Evolutionary conservation across 2,329 filamentous ascomycete genomes (phyloP).

Genomic region (Aplosporella prunicola): DNA sequence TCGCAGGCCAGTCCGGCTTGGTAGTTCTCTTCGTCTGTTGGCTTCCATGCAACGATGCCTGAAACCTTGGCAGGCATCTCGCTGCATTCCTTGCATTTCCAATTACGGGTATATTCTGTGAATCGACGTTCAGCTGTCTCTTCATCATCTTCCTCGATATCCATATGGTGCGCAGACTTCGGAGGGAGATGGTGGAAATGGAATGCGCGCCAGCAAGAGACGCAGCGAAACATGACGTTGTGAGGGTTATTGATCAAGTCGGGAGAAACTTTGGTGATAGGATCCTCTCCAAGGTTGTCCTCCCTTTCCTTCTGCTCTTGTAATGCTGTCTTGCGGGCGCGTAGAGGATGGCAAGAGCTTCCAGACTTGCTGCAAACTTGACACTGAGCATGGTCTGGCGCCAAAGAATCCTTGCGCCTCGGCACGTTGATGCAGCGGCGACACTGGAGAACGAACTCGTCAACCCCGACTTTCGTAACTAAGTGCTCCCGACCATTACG

Average conservation of each 20-base stretch:
- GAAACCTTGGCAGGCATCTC: conserved; percentile 58
- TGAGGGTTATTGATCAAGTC: conserved; percentile 63
- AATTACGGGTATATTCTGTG: conserved; percentile 62
- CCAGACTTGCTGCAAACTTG: conserved; percentile 59
- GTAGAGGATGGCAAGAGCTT: conserved; percentile 63
- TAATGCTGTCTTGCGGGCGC: conserved; percentile 58
- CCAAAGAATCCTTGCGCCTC: conserved; percentile 56
- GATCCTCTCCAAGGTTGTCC: conserved; percentile 71
- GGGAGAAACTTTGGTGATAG: conserved; percentile 54
- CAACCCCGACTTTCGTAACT: conserved; percentile 71
- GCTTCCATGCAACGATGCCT: conserved; percentile 81
- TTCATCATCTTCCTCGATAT: conserved; percentile 35
- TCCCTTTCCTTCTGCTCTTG: conserved; percentile 78
- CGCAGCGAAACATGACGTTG: conserved; percentile 77
- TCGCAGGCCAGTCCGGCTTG: conserved; percentile 43
- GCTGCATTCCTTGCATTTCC: conserved; percentile 72
- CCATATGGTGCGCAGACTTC: conserved; percentile 33
- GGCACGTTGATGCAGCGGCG: conserved; percentile 66
- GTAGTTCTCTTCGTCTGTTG: conserved; percentile 50
- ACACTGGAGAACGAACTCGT: conserved; percentile 82
- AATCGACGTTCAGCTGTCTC: conserved; percentile 53
- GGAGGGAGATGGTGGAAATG: conserved; percentile 75
- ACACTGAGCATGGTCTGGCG: conserved; percentile 64
- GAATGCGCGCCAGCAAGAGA: conserved; percentile 64
- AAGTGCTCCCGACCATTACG: conserved; percentile 72